A percentile compares a stretch with the other conserved stretches of the same genome.
Evolutionary conservation across 495 filamentous ascomycete species (phyloP).

Genomic region (Podospora didyma): DNA sequence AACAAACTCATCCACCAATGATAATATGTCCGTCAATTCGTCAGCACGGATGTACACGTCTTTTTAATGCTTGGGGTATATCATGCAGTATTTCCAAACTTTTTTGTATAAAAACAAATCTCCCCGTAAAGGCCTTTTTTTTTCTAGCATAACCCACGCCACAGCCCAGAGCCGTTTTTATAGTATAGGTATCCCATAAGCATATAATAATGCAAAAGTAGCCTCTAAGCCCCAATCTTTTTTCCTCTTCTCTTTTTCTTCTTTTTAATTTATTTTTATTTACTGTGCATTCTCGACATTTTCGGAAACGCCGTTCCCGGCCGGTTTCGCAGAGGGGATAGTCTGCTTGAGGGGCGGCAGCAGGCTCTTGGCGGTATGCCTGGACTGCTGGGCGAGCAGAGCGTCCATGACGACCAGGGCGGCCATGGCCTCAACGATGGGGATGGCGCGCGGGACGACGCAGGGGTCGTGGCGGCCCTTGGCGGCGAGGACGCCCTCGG

Average conservation of each 20-base stretch:
- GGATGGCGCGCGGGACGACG: conserved; percentile 88
- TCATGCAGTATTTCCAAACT: too few species aligned
- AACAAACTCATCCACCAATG: too few species aligned
- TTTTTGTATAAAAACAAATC: too few species aligned
- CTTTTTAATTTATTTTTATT: neutral
- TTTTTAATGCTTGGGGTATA: too few species aligned
- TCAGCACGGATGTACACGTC: too few species aligned
- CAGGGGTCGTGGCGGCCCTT: conserved; percentile 97
- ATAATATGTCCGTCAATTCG: too few species aligned
- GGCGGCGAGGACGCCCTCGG: conserved; percentile 76
- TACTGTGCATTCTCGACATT: neutral
- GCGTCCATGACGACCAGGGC: conserved; percentile 88
- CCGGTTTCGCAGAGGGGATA: conserved; percentile 17
- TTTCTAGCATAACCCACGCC: too few species aligned
- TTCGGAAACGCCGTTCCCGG: conserved; percentile 28
- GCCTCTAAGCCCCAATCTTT: neutral
- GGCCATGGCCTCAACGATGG: conserved; percentile 96
- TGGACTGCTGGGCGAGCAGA: conserved; percentile 78
- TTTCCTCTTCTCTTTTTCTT: neutral
- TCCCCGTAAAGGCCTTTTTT: too few species aligned
- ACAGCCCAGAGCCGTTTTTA: too few species aligned
- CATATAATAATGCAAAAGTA: neutral
- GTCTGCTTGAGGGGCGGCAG: conserved; percentile 47
- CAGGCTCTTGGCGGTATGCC: conserved; percentile 51
- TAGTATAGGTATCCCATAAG: too few species aligned